These are phyloP conservation scores for Colletotrichum caudatum DNA, from an alignment of 2,329 filamentous ascomycete species.

Conservation along the genomic window DNA sequence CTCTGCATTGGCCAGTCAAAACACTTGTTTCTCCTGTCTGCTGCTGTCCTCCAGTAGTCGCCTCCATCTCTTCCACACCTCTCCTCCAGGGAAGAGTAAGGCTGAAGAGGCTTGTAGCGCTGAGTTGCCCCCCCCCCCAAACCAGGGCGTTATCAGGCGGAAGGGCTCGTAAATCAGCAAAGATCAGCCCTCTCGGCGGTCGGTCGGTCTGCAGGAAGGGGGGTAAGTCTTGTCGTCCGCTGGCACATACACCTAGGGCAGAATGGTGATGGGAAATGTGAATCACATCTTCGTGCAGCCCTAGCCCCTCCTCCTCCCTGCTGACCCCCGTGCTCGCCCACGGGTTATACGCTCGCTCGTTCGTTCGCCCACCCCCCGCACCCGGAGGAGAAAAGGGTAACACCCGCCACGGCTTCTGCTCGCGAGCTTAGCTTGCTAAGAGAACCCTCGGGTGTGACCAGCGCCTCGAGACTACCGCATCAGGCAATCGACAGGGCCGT, in stretches of 20 bases:
- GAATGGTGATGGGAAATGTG: not conserved
- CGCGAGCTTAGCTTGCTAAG: slow-evolving; percentile 5
- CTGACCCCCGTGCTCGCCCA: not conserved
- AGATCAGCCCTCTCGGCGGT: slow-evolving; percentile 16
- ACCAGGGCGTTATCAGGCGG: not conserved
- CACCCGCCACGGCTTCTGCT: slow-evolving; percentile 18
- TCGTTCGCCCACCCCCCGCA: slow-evolving; percentile 12
- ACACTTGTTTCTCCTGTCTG: slow-evolving; percentile 8
- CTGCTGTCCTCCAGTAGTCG: slow-evolving; percentile 5
- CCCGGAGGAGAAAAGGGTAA: not conserved
- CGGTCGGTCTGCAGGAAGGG: slow-evolving; percentile 1
- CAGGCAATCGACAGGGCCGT: slow-evolving; percentile 35
- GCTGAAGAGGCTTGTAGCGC: not conserved
- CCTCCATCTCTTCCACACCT: not conserved
- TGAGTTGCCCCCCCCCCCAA: not conserved
- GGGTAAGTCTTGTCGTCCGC: slow-evolving; percentile 5
- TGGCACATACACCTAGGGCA: not conserved
- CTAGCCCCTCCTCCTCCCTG: slow-evolving; percentile 5
- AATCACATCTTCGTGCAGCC: slow-evolving; percentile 19
- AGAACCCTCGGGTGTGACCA: slow-evolving; percentile 30
- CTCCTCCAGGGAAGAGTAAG: not conserved
- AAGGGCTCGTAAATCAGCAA: not conserved
- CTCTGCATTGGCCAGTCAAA: slow-evolving; percentile 22
- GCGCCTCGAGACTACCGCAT: slow-evolving; percentile 31
- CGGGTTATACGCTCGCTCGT: slow-evolving; percentile 1